A percentile compares a stretch with the other conserved stretches of the same genome.
These are phyloP conservation scores for Eragrostis nindensis DNA, from an alignment of 176 grass and related monocot species.

Conservation along the genomic window DNA sequence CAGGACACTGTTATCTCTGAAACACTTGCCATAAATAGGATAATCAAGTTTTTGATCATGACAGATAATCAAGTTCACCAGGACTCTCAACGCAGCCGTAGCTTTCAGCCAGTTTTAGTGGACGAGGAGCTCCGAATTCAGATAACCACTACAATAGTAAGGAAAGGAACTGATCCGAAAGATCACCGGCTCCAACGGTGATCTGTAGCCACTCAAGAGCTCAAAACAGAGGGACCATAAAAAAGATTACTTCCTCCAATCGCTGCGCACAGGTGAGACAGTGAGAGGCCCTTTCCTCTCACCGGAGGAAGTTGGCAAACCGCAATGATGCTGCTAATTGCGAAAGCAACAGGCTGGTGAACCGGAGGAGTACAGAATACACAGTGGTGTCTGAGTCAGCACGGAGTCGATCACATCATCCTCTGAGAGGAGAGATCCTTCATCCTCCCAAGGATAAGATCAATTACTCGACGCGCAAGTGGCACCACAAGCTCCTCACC, in stretches of 20 bases:
- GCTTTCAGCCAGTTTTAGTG: constrained; percentile 25
- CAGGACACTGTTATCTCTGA: neutral
- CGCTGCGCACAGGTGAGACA: no score
- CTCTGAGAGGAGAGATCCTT: neutral
- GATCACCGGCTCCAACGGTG: neutral
- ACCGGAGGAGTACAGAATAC: neutral
- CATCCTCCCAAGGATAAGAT: constrained; percentile 33
- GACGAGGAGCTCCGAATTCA: neutral
- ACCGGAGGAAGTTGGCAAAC: neutral
- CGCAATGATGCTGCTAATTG: neutral
- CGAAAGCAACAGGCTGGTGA: constrained; percentile 22
- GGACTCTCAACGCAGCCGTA: neutral
- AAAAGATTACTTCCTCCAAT: no score
- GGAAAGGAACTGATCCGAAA: neutral
- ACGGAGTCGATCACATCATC: neutral
- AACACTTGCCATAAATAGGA: neutral
- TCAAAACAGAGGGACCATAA: no score
- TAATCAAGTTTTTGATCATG: neutral
- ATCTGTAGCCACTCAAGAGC: neutral
- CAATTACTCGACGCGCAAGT: neutral
- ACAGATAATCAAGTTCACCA: neutral
- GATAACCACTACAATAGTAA: neutral
- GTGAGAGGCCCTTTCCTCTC: no score
- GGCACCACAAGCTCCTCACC: neutral
- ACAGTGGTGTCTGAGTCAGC: constrained; percentile 22